Percentiles rank a stretch among this genome's conserved stretches.
phyloP scores from a whole-genome alignment of 1,284 basidiomycete species.

The Taiwanofungus camphoratus region DNA sequence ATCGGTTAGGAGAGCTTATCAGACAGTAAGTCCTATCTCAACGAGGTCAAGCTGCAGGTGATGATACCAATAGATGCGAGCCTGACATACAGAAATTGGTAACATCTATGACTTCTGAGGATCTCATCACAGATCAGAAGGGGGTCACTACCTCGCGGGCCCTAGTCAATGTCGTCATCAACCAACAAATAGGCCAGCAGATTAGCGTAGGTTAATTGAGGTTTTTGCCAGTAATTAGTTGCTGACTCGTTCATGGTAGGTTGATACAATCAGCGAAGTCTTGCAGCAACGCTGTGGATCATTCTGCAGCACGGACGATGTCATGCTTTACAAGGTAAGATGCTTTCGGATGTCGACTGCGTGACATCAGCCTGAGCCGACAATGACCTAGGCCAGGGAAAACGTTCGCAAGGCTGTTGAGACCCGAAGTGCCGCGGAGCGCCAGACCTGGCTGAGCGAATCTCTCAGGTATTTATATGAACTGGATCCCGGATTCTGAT shows the following conservation, averaged over 20 bases:
- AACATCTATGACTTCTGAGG: constrained; percentile 71
- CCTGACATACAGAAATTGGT: constrained; percentile 63
- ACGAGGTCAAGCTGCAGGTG: constrained; percentile 14
- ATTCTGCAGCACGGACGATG: constrained; percentile 98
- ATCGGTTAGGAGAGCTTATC: constrained; percentile 84
- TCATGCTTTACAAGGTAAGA: constrained; percentile 89
- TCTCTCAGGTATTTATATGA: constrained; percentile 64
- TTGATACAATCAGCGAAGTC: constrained; percentile 94
- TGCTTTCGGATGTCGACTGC: background rate
- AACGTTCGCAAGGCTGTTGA: constrained; percentile 88
- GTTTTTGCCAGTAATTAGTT: too few species aligned
- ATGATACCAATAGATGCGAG: constrained; percentile 51
- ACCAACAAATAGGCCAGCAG: constrained; percentile 95
- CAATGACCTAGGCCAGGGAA: constrained; percentile 77
- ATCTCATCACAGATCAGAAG: constrained; percentile 76
- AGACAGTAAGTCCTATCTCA: constrained; percentile 49
- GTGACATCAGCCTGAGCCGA: too few species aligned
- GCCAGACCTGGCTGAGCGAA: constrained; percentile 73
- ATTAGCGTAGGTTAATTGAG: constrained; percentile 64
- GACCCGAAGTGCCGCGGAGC: constrained; percentile 66
- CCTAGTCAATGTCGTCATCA: constrained; percentile 93
- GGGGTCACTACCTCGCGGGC: constrained; percentile 82
- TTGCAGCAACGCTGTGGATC: constrained; percentile 93
- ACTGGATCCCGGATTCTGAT: background rate
- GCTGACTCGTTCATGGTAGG: constrained; percentile 39